Conservation (phyloP, 2,329 filamentous ascomycete species). For the Fusarium odoratissimum region DNA sequence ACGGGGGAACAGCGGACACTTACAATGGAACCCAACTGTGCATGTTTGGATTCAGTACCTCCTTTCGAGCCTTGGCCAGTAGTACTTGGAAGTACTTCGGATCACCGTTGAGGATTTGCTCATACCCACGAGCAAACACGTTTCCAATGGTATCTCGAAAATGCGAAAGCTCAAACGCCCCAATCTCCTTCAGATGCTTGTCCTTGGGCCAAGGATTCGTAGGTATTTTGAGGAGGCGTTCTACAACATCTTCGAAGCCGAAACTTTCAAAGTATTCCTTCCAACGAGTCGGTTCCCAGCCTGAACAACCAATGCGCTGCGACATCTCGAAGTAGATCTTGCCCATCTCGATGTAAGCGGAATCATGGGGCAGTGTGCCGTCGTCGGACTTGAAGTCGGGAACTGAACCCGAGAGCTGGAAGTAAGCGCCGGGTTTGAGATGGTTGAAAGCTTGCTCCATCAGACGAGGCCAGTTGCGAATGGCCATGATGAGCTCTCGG, state of each 20-base stretch:
- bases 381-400: slow-evolving; percentile 44
- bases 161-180: slow-evolving; percentile 40
- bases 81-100: slow-evolving; percentile 38
- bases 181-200: slow-evolving; percentile 46
- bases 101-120: slow-evolving; percentile 39
- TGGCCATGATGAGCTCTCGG: slow-evolving; percentile 64
- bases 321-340: slow-evolving; percentile 42
- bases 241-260: slow-evolving; percentile 48
- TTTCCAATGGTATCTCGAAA: slow-evolving; percentile 40
- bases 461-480: slow-evolving; percentile 65
- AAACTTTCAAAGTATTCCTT: slow-evolving; percentile 43
- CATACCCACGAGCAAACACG: slow-evolving; percentile 39
- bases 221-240: slow-evolving; percentile 47
- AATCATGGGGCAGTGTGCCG: slow-evolving; percentile 36
- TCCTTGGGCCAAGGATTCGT: slow-evolving; percentile 48
- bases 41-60: slow-evolving; percentile 38
- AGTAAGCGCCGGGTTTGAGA: slow-evolving; percentile 63
- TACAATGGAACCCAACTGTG: slow-evolving; percentile 44
- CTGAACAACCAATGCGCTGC: slow-evolving; percentile 33
- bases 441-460: slow-evolving; percentile 61
- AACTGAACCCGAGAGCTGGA: slow-evolving; percentile 43
- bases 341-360: slow-evolving; percentile 39
- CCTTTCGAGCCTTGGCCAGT: slow-evolving; percentile 34
- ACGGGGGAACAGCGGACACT: neutral
- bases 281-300: slow-evolving; percentile 38